Conservation (phyloP, 1,284 basidiomycete species). For the Athelia sp. region DNA sequence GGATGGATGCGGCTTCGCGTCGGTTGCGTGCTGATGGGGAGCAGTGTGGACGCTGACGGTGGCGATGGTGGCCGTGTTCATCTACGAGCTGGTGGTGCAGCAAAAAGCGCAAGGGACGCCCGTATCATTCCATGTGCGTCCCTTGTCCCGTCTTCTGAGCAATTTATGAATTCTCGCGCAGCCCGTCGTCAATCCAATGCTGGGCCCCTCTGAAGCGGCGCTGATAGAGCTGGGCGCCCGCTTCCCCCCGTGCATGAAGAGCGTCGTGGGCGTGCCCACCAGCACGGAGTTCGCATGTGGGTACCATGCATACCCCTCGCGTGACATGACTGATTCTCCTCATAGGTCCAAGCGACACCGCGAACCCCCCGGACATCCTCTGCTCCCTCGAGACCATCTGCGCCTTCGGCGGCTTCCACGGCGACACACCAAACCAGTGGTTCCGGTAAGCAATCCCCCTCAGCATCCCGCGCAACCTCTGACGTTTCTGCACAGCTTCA, state of each 20-base stretch:
- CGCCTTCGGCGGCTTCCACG: conserved; percentile 82
- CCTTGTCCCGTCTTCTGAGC: background rate
- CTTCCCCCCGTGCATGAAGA: conserved; percentile 88
- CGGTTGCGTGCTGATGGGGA: too few relatives aligned
- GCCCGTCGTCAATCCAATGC: conserved; percentile 87
- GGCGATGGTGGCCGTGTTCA: conserved; percentile 69
- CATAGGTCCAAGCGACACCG: conserved; percentile 71
- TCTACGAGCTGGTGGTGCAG: conserved; percentile 79
- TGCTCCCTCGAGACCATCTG: conserved; percentile 85
- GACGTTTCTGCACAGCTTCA: conserved; percentile 71
- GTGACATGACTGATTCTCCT: too few relatives aligned
- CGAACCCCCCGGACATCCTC: conserved; percentile 61
- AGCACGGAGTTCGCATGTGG: conserved; percentile 62
- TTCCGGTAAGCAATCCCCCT: conserved; percentile 52
- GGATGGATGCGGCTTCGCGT: too few relatives aligned
- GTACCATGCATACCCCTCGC: too few relatives aligned
- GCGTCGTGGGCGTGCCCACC: conserved; percentile 55
- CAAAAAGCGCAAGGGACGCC: conserved; percentile 69
- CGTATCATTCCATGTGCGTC: conserved; percentile 67
- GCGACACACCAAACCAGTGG: conserved; percentile 74
- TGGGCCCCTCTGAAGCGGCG: conserved; percentile 83
- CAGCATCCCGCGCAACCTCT: too few relatives aligned
- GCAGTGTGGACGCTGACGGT: conserved; percentile 63
- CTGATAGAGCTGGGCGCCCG: conserved; percentile 90
- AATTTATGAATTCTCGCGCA: conserved; percentile 25